Conservation (phyloP, 1,284 basidiomycete species). For the Polyporus tsugae region DNA sequence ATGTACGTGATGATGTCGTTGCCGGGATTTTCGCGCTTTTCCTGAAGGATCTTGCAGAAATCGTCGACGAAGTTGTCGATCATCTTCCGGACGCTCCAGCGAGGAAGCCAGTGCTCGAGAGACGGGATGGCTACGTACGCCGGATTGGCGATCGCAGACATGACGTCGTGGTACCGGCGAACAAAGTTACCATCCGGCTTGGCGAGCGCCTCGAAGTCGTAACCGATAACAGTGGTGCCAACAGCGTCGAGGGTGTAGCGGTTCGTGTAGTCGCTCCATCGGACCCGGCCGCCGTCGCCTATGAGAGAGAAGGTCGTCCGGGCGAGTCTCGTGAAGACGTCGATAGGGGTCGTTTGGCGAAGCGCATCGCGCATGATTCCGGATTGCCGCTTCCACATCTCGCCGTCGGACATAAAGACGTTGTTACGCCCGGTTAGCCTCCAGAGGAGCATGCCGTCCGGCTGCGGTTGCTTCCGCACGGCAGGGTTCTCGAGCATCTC, state of each 20-base stretch:
- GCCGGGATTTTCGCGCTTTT: slow-evolving; percentile 41
- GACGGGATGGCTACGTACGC: slow-evolving; percentile 42
- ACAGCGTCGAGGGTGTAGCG: slow-evolving; percentile 43
- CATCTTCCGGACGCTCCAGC: slow-evolving; percentile 31
- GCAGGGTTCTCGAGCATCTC: slow-evolving; percentile 26
- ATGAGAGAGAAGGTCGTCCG: slow-evolving; percentile 38
- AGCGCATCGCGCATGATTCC: slow-evolving; percentile 39
- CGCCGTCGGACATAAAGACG: slow-evolving; percentile 42
- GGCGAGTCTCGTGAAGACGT: slow-evolving; percentile 37
- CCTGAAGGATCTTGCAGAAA: slow-evolving; percentile 36
- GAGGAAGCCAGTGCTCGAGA: slow-evolving; percentile 42
- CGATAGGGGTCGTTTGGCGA: slow-evolving; percentile 39
- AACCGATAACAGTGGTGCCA: slow-evolving; percentile 44
- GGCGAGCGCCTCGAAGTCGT: slow-evolving; percentile 45
- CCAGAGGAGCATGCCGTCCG: slow-evolving; percentile 40
- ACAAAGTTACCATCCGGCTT: slow-evolving; percentile 42
- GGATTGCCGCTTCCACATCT: slow-evolving; percentile 42
- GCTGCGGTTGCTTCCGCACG: slow-evolving; percentile 41
- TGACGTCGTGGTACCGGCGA: slow-evolving; percentile 42
- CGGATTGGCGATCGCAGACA: slow-evolving; percentile 43
- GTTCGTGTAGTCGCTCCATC: slow-evolving; percentile 41
- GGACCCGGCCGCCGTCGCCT: slow-evolving; percentile 30
- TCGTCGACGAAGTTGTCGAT: slow-evolving; percentile 39
- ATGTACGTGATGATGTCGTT: slow-evolving; percentile 45
- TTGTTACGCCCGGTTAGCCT: slow-evolving; percentile 41